phyloP scores from a whole-genome alignment of 139 green algal genomes.

The Tetraselmis chui region DNA sequence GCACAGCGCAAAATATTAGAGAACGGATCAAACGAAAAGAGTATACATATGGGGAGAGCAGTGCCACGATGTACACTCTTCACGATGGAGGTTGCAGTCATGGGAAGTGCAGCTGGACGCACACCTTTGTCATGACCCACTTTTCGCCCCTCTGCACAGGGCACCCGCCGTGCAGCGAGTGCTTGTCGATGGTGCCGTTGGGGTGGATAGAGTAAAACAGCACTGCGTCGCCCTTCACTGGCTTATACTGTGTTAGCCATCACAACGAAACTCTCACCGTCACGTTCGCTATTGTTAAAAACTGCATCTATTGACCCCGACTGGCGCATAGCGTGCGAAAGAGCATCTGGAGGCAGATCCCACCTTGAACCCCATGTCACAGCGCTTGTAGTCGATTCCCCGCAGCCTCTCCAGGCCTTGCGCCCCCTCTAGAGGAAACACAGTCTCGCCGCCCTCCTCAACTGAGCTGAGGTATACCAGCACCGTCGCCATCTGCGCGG shows the following conservation, averaged over 20 bases:
- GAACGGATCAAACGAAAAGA: too few species aligned
- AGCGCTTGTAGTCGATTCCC: conserved; percentile 43
- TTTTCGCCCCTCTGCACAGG: conserved; percentile 62
- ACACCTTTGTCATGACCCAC: conserved; percentile 47
- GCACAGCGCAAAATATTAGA: too few species aligned
- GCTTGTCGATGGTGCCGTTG: conserved; percentile 48
- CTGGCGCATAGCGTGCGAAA: too few species aligned
- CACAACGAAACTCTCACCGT: too few species aligned
- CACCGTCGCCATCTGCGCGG: conserved; percentile 52
- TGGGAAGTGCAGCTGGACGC: too few species aligned
- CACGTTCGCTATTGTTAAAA: too few species aligned
- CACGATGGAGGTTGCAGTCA: too few species aligned
- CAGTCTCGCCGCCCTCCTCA: conserved; percentile 71
- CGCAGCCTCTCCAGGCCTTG: conserved; percentile 35
- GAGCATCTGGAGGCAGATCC: too few species aligned
- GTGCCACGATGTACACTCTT: too few species aligned
- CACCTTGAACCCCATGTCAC: conserved; percentile 3
- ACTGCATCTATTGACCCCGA: too few species aligned
- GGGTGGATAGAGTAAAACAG: conserved; percentile 65
- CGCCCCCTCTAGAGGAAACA: conserved; percentile 59
- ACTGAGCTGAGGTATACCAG: conserved; percentile 70
- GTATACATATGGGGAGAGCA: too few species aligned
- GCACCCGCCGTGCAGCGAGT: conserved; percentile 73
- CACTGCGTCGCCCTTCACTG: conserved; percentile 68
- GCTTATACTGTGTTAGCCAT: conserved; percentile 59